phyloP scores from a whole-genome alignment of 805 yeast genomes.

The Yarrowia bubula region DNA sequence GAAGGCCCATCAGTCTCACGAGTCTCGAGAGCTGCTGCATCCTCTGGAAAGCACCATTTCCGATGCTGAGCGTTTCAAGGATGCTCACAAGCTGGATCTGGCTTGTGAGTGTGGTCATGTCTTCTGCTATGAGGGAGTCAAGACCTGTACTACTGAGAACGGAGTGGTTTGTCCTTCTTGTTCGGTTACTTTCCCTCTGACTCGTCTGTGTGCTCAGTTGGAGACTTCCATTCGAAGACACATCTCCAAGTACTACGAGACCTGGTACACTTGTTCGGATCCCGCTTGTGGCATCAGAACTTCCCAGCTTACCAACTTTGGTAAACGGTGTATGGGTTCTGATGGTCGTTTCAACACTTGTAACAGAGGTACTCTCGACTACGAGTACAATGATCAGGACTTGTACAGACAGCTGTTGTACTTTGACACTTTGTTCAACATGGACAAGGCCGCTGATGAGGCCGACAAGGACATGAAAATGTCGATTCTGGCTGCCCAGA shows the following conservation, averaged over 20 bases:
- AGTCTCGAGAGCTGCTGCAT: conserved; percentile 41
- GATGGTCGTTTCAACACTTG: conserved; percentile 62
- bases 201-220: conserved; percentile 66
- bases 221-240: conserved; percentile 69
- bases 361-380: conserved; percentile 74
- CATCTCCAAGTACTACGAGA: conserved; percentile 77
- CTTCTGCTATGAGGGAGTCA: conserved; percentile 74
- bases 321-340: conserved; percentile 73
- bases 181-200: conserved; percentile 47
- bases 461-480: conserved; percentile 37
- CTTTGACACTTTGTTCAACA: conserved; percentile 74
- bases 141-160: conserved; percentile 53
- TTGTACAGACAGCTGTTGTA: conserved; percentile 84
- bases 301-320: conserved; percentile 84
- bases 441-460: conserved; percentile 63
- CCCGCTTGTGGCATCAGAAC: conserved; percentile 74
- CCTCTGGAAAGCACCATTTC: conserved; percentile 80
- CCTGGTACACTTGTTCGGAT: conserved; percentile 84
- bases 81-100: conserved; percentile 54
- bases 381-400: conserved; percentile 71
- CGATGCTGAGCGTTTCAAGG: conserved; percentile 79
- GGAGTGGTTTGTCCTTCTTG: conserved; percentile 76
- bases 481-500: conserved; percentile 67
- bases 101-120: conserved; percentile 58
- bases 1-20: conserved; percentile 40